Conservation (phyloP, 345 rosid genomes). For the Adansonia digitata region DNA sequence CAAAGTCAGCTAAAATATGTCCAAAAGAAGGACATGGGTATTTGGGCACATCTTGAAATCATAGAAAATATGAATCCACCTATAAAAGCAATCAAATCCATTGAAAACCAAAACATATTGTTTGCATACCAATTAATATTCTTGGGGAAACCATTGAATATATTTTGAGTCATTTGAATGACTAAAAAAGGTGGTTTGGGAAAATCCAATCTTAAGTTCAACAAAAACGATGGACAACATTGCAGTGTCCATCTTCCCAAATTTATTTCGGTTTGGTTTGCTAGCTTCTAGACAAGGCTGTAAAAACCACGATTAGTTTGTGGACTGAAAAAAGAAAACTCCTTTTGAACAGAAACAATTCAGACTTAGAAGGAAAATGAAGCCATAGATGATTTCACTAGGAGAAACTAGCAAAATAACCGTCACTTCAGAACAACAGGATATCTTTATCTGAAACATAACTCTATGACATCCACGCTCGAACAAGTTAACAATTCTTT, state of each 20-base stretch:
- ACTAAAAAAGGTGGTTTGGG: too few species aligned
- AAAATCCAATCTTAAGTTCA: too few species aligned
- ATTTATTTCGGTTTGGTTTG: too few species aligned
- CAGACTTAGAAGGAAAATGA: background rate
- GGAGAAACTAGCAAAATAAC: background rate
- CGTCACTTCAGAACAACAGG: background rate
- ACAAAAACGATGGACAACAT: too few species aligned
- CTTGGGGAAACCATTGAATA: too few species aligned
- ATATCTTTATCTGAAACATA: background rate
- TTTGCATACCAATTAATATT: background rate
- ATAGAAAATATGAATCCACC: background rate
- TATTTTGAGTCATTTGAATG: too few species aligned
- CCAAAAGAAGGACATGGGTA: background rate
- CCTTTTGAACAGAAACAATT: background rate
- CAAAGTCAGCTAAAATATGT: background rate
- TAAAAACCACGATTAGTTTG: background rate
- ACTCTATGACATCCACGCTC: background rate
- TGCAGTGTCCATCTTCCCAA: too few species aligned
- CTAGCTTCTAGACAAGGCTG: too few species aligned
- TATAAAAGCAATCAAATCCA: background rate
- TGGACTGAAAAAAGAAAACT: background rate
- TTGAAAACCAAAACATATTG: background rate
- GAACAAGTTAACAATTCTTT: background rate
- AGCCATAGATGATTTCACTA: background rate
- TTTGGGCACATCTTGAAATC: background rate